Evolutionary conservation across 768 basidiomycete species (phyloP), one percentile per base, ranked within the genome.

Genomic region (Suillus cothurnatus): DNA sequence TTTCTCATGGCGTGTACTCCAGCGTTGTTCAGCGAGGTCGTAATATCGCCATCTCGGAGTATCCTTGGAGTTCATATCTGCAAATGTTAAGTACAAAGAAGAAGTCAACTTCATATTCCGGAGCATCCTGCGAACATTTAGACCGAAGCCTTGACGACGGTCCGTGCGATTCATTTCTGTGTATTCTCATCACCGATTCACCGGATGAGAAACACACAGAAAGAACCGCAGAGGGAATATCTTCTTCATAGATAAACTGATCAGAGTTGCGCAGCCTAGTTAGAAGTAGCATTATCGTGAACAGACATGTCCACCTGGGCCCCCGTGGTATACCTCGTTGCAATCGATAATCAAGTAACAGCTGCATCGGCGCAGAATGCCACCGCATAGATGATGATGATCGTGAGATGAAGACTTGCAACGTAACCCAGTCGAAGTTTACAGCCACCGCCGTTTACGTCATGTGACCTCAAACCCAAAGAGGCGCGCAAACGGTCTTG

Each of bases 391-490:
- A 31, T 41, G 31, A 19, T 39, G 38, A 59, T 41, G 58, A 41
- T 12, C 26, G 39, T 59, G 58, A 59, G 57, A 58, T 38, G 36
- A 14, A 32, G 31, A 32, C 31, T 21, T 55, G 53, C 32, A 7
- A 34, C 53, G 53, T 55, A 55, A 31, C 56, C 23, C 12, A 38
- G 34, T 19, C 52, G 8, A 26, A 79, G 45, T 58, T 66, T 70
- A 74, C 75, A 77, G 74, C 74, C 76, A 75, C 74, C 63, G 9
- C 68, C 61, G 47, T 66, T 73, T 77, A 73, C 73, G 73, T 76
- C 71, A 77, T 66, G 41, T 67, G 64, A 36, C 38, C 71, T 47
- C 63, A 49, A 72, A 71, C 63, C 53, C 64, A 68, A 71, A 69
- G 71, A 64, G 64, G 71, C 74, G 72, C 75, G 66, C 59, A 52